A percentile compares a stretch with the other conserved stretches of the same genome.
phyloP scores from a whole-genome alignment of 1,139 yeast genomes.

The Saccharomyces hybrid region DNA sequence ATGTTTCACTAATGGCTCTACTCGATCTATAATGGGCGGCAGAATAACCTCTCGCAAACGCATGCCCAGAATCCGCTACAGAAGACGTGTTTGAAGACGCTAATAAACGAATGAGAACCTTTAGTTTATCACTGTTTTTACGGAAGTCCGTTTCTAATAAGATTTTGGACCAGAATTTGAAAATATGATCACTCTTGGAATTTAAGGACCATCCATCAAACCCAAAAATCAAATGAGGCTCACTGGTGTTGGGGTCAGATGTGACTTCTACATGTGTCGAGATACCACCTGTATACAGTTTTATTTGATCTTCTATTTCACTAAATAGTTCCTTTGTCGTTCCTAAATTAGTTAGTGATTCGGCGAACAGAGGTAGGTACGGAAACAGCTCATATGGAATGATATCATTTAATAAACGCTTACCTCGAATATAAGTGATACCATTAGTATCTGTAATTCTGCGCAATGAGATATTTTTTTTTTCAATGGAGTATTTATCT shows the following conservation, averaged over 20 bases:
- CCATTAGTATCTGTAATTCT: constrained; percentile 68
- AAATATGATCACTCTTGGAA: constrained; percentile 52
- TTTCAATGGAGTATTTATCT: constrained; percentile 34
- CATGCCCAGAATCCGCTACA: constrained; percentile 83
- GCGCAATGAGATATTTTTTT: constrained; percentile 28
- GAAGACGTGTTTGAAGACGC: constrained; percentile 73
- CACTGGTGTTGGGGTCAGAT: constrained; percentile 42
- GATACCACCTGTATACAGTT: constrained; percentile 78
- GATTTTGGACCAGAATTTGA: constrained; percentile 61
- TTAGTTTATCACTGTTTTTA: constrained; percentile 59
- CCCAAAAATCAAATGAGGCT: constrained; percentile 42
- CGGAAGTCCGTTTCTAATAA: constrained; percentile 62
- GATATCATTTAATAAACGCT: constrained; percentile 44
- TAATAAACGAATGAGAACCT: constrained; percentile 62
- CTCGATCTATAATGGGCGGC: constrained; percentile 56
- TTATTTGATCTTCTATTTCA: constrained; percentile 77
- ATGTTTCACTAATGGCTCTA: constrained; percentile 52
- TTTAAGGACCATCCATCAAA: constrained; percentile 67
- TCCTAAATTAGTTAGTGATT: constrained; percentile 79
- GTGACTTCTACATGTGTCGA: constrained; percentile 50
- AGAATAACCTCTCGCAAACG: constrained; percentile 67
- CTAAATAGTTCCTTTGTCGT: constrained; percentile 64
- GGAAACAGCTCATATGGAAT: constrained; percentile 57
- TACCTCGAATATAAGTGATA: constrained; percentile 58
- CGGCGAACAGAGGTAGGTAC: constrained; percentile 68